phyloP scores from a whole-genome alignment of 352 stramenopile species.

The Phytopythium kandeliae region DNA sequence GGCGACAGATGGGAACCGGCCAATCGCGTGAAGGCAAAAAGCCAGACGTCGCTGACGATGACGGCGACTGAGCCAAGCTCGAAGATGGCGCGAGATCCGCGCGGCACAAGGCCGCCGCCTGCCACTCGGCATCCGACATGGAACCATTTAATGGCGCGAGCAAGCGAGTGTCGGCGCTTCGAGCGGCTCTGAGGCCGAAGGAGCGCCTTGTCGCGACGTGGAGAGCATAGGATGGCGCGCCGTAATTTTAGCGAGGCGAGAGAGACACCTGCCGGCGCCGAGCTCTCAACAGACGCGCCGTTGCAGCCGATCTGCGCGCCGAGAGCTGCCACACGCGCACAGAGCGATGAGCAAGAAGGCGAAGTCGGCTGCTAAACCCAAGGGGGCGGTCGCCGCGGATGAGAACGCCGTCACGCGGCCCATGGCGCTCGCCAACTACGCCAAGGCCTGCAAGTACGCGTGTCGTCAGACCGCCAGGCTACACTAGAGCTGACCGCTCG shows the following conservation, averaged over 20 bases:
- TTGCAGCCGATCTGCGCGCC: too few relatives aligned
- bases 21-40: background rate
- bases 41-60: background rate
- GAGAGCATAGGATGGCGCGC: too few relatives aligned
- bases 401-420: conserved; percentile 62
- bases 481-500: background rate
- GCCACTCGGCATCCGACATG: too few relatives aligned
- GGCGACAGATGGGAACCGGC: too few relatives aligned
- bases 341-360: conserved; percentile 53
- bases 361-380: conserved; percentile 27
- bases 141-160: too few relatives aligned
- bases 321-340: background rate
- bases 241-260: too few relatives aligned
- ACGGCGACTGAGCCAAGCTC: background rate
- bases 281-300: too few relatives aligned
- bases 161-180: too few relatives aligned
- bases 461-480: background rate
- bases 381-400: conserved; percentile 40
- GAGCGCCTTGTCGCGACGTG: too few relatives aligned
- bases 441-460: conserved; percentile 69
- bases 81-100: background rate
- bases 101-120: background rate
- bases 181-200: too few relatives aligned
- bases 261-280: too few relatives aligned
- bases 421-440: conserved; percentile 61